phyloP scores from a whole-genome alignment of 1,284 basidiomycete genomes.

The Fomitopsis schrenkii region DNA sequence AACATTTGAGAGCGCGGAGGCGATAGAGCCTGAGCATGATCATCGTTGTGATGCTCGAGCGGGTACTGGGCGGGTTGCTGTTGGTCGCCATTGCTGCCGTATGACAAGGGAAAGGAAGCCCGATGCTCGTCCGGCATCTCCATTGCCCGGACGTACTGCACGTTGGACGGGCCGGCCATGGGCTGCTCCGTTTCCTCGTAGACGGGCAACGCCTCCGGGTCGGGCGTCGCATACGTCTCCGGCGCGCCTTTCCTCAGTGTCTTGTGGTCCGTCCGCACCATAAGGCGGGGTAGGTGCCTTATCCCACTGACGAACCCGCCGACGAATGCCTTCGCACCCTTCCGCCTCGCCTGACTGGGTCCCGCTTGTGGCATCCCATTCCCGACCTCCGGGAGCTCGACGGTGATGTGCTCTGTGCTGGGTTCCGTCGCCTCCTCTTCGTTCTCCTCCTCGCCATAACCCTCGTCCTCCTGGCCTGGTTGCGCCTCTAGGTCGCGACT shows the following conservation, averaged over 20 bases:
- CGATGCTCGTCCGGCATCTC: slow-evolving; percentile 16
- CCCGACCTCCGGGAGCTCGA: neutral
- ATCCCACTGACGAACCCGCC: slow-evolving; percentile 29
- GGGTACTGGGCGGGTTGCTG: neutral
- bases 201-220: slow-evolving; percentile 16
- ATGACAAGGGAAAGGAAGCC: slow-evolving; percentile 5
- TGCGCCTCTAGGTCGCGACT: neutral
- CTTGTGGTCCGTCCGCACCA: slow-evolving; percentile 20
- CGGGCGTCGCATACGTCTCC: slow-evolving; percentile 6
- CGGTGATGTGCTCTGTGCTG: slow-evolving; percentile 5
- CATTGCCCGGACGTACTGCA: slow-evolving; percentile 19
- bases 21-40: neutral
- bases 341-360: neutral
- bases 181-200: slow-evolving; percentile 21
- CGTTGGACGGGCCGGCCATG: slow-evolving; percentile 14
- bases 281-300: slow-evolving; percentile 22
- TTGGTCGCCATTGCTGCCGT: neutral
- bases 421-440: slow-evolving; percentile 1
- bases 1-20: slow-evolving; percentile 2
- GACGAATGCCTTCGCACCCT: slow-evolving; percentile 23
- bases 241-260: slow-evolving; percentile 13
- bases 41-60: neutral
- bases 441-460: neutral
- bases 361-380: neutral
- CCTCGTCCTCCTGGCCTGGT: neutral